These are phyloP conservation scores for Alternaria sp. DNA, from an alignment of 2,329 filamentous ascomycete species.

Conservation along the genomic window DNA sequence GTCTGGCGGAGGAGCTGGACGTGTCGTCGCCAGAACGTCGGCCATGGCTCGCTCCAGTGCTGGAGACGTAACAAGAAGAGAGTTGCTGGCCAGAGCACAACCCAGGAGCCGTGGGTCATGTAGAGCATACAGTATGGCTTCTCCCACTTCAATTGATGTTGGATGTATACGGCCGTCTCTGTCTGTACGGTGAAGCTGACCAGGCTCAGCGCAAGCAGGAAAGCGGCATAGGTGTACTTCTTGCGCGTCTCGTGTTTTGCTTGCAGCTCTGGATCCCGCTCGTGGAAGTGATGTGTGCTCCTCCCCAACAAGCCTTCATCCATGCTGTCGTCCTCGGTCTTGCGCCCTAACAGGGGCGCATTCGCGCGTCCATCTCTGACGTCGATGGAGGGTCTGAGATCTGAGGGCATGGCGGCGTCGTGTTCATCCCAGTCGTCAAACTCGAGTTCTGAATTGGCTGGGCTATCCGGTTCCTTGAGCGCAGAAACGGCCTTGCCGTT, in stretches of 20 bases:
- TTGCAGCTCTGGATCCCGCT: slow-evolving; percentile 74
- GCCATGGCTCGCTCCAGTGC: slow-evolving; percentile 80
- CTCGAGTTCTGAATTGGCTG: slow-evolving; percentile 44
- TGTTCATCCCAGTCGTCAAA: slow-evolving; percentile 58
- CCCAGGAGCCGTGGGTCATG: slow-evolving; percentile 94
- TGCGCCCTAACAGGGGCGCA: slow-evolving; percentile 62
- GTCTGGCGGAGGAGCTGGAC: slow-evolving; percentile 69
- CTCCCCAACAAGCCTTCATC: slow-evolving; percentile 57
- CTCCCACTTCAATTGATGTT: slow-evolving; percentile 90
- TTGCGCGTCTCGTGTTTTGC: slow-evolving; percentile 73
- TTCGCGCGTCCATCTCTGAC: slow-evolving; percentile 54
- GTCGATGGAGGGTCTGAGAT: slow-evolving; percentile 55
- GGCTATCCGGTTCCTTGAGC: slow-evolving; percentile 30
- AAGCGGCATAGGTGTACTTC: slow-evolving; percentile 85
- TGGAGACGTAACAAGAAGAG: slow-evolving; percentile 81
- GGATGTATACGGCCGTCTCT: slow-evolving; percentile 93
- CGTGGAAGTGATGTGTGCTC: slow-evolving; percentile 71
- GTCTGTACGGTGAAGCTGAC: slow-evolving; percentile 93
- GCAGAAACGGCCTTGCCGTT: slow-evolving; percentile 13
- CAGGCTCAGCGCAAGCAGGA: slow-evolving; percentile 84
- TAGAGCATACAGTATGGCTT: slow-evolving; percentile 99
- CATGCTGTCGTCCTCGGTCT: slow-evolving; percentile 47
- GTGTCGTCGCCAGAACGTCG: slow-evolving; percentile 83
- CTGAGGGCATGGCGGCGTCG: slow-evolving; percentile 58
- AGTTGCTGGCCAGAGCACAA: slow-evolving; percentile 85